phyloP scores from a whole-genome alignment of 768 basidiomycete genomes.

The Suillus decipiens region DNA sequence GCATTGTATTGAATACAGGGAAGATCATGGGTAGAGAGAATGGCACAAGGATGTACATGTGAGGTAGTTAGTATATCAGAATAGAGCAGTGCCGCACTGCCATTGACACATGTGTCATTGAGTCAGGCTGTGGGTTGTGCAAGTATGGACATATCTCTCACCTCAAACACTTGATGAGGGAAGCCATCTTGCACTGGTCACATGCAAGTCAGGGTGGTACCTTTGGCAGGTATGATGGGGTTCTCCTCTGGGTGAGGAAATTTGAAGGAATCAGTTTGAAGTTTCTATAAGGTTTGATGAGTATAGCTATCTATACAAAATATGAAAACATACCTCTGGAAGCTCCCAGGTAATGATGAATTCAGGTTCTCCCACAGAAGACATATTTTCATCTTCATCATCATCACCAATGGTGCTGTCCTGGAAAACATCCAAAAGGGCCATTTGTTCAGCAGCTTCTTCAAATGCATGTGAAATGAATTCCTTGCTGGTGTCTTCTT shows the following conservation, averaged over 20 bases:
- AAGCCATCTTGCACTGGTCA: neutral
- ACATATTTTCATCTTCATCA: neutral
- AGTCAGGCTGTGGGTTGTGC: conserved; percentile 9
- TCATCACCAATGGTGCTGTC: conserved; percentile 3
- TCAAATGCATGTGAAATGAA: neutral
- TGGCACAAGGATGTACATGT: neutral
- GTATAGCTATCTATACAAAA: neutral
- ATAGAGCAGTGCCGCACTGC: conserved; percentile 13
- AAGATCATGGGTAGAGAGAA: conserved; percentile 17
- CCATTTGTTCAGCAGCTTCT: neutral
- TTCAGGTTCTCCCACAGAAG: too few species aligned
- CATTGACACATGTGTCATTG: conserved; percentile 18
- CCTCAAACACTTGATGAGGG: conserved; percentile 10
- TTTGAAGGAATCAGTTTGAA: neutral
- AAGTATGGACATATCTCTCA: conserved; percentile 10
- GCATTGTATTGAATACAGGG: conserved; percentile 10
- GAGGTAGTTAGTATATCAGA: neutral
- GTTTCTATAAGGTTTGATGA: neutral
- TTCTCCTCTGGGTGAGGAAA: neutral
- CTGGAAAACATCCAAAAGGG: neutral
- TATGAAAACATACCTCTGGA: neutral
- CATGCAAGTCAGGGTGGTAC: neutral
- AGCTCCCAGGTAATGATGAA: neutral
- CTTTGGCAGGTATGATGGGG: too few species aligned
- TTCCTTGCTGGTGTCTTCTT: conserved; percentile 1